These are phyloP conservation scores for Beauveria varroae DNA, from an alignment of 2,329 filamentous ascomycete genomes.

Conservation along the genomic window DNA sequence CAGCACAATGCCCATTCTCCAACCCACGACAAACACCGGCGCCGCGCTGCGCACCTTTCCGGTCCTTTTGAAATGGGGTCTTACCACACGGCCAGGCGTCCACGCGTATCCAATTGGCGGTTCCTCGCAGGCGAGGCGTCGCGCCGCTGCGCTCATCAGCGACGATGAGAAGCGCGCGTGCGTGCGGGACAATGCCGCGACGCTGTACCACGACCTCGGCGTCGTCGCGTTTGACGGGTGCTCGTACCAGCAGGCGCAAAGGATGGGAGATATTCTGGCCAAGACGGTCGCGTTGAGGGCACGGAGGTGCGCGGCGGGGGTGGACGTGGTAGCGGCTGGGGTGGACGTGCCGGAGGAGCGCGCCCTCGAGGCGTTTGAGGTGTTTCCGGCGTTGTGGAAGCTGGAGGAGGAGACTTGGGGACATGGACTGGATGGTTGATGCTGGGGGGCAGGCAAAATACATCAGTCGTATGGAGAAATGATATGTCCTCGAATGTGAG, in stretches of 20 bases:
- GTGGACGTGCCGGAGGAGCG: neutral
- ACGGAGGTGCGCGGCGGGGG: neutral
- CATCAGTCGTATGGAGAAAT: neutral
- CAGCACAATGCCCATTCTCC: neutral
- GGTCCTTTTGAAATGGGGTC: neutral
- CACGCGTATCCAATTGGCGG: neutral
- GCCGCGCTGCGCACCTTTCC: neutral
- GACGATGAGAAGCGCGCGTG: neutral
- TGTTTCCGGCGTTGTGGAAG: conserved; percentile 49
- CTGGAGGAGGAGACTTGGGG: conserved; percentile 70
- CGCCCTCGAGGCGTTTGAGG: conserved; percentile 38
- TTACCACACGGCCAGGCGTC: neutral
- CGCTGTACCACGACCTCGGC: conserved; percentile 25
- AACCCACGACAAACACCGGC: neutral
- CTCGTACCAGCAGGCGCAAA: conserved; percentile 14
- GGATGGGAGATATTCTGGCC: conserved; percentile 20
- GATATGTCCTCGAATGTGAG: too few relatives aligned
- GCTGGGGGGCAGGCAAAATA: neutral
- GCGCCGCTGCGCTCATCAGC: neutral
- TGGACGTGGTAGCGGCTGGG: neutral
- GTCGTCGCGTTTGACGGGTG: conserved; percentile 24
- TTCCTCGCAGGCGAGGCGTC: neutral
- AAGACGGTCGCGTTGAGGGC: conserved; percentile 14
- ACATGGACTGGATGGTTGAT: conserved; percentile 51
- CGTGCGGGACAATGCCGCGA: neutral